Evolutionary conservation across 2,329 filamentous ascomycete genomes (phyloP).

Genomic region (Seiridium cupressi): DNA sequence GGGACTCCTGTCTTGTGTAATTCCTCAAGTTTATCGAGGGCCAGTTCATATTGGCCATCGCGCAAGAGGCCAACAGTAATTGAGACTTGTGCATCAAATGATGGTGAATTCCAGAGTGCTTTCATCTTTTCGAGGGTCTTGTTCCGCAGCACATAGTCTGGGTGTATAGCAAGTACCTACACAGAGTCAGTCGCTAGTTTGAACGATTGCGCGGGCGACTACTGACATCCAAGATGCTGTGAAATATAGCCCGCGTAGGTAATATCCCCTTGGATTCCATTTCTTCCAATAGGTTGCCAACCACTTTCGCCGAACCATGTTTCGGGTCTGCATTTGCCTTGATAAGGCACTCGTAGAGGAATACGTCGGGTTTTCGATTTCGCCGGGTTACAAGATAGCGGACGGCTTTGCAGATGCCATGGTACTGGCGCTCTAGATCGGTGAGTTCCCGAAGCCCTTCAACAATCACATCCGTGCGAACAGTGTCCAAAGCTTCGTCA

Average conservation of each 20-base stretch:
- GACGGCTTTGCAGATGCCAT: slow-evolving; percentile 44
- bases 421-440: slow-evolving; percentile 33
- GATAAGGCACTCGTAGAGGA: slow-evolving; percentile 74
- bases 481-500: slow-evolving; percentile 20
- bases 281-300: slow-evolving; percentile 66
- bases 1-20: slow-evolving; percentile 56
- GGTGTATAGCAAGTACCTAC: slow-evolving; percentile 74
- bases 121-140: slow-evolving; percentile 73
- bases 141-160: slow-evolving; percentile 75
- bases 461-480: slow-evolving; percentile 39
- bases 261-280: slow-evolving; percentile 63
- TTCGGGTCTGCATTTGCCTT: slow-evolving; percentile 63
- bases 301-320: slow-evolving; percentile 64
- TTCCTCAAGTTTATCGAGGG: slow-evolving; percentile 66
- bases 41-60: slow-evolving; percentile 81
- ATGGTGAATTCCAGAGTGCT: slow-evolving; percentile 66
- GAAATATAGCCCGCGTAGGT: slow-evolving; percentile 66
- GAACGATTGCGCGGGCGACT: slow-evolving; percentile 9
- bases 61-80: slow-evolving; percentile 73
- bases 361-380: slow-evolving; percentile 50
- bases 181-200: not conserved
- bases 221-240: slow-evolving; percentile 66
- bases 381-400: slow-evolving; percentile 58
- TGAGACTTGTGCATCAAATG: slow-evolving; percentile 60
- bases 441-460: slow-evolving; percentile 42